Conservation (phyloP, 2,329 filamentous ascomycete species). For the Paecilomyces sp. region DNA sequence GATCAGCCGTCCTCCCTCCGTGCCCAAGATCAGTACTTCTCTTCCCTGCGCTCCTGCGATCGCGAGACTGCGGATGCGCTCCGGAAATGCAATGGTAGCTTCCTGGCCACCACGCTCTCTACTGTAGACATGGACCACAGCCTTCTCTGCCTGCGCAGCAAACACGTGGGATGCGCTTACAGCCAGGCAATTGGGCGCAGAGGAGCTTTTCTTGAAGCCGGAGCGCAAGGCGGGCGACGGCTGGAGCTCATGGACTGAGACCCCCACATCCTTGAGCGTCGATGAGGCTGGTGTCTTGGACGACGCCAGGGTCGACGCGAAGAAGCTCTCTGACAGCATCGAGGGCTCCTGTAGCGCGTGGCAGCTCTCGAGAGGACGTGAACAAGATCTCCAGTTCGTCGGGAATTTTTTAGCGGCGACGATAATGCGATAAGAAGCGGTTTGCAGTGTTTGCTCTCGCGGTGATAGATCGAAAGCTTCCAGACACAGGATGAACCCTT, state of each 20-base stretch:
- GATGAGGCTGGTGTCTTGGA: slow-evolving; percentile 38
- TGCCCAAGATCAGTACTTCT: slow-evolving; percentile 67
- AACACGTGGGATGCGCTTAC: slow-evolving; percentile 79
- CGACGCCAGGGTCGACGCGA: slow-evolving; percentile 38
- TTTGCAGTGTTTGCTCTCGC: background rate
- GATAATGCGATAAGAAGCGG: slow-evolving; percentile 11
- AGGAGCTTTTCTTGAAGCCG: slow-evolving; percentile 86
- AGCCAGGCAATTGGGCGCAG: slow-evolving; percentile 70
- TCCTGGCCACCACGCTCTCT: slow-evolving; percentile 79
- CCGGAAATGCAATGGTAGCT: slow-evolving; percentile 77
- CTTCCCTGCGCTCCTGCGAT: slow-evolving; percentile 57
- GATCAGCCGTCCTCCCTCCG: slow-evolving; percentile 75
- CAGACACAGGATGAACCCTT: background rate
- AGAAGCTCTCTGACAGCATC: slow-evolving; percentile 44
- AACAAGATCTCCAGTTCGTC: background rate
- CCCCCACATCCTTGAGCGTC: slow-evolving; percentile 68
- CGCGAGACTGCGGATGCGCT: slow-evolving; percentile 72
- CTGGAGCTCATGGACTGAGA: slow-evolving; percentile 77
- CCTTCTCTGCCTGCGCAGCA: slow-evolving; percentile 84
- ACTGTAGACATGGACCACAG: slow-evolving; percentile 87
- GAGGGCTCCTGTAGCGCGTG: slow-evolving; percentile 8
- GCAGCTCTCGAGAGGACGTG: background rate
- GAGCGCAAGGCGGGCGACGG: slow-evolving; percentile 68
- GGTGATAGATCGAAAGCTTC: slow-evolving; percentile 7
- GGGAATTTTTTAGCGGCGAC: slow-evolving; percentile 1